Base-by-base conservation (phyloP, 2,329 filamentous ascomycete genomes). In the Paraphaeosphaeria minitans region DNA sequence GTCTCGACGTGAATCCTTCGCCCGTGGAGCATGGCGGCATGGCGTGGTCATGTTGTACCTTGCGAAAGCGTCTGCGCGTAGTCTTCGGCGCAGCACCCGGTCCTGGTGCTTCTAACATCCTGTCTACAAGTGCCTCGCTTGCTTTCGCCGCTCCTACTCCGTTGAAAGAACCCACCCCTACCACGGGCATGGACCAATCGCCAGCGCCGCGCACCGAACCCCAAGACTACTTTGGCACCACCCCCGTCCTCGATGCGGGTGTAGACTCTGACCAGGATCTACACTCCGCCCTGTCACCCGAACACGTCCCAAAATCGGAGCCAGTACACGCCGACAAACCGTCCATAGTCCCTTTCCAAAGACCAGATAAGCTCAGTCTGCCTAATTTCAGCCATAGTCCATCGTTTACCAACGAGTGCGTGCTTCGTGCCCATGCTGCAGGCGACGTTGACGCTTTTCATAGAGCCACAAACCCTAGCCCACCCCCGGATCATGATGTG, bases 1-100 rank as follows among this genome's bases (percentile, higher is more conserved):
- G 80, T 16, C 70, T 83, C 24, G 84, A 87, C 62, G 77, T 84
- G 5, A 70, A 82, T 77, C 64, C 74, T 83, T 59, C 72, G 21
- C 67, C 73, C 1, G 51, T 84, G 81, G 39, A 86, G 19, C 92
- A 89, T 69, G 89, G 83, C 2, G 87, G 86, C 3, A 80, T 89
- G 27, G 81, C 82, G 14, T 94, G 91, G 91, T 88, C 86, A 2
- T 88, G 84, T 61, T 89, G 85, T 27, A 92, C 89, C 0, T 67
- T 95, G 43, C 82, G 89, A 56, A 87, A 84, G 66, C 84, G 89
- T 14, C 84, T 91, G 58, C 85, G 90, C 21, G 84, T 93, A 49
- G 81, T 92, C 47, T 89, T 87, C 66, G 88, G 86, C 39, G 54
- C 63, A 39, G 47, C 59, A 6, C 55, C 69, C 14, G 57, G 54